Evolutionary conservation across 352 stramenopile genomes (phyloP).

Genomic region (Phytophthora colocasiae): DNA sequence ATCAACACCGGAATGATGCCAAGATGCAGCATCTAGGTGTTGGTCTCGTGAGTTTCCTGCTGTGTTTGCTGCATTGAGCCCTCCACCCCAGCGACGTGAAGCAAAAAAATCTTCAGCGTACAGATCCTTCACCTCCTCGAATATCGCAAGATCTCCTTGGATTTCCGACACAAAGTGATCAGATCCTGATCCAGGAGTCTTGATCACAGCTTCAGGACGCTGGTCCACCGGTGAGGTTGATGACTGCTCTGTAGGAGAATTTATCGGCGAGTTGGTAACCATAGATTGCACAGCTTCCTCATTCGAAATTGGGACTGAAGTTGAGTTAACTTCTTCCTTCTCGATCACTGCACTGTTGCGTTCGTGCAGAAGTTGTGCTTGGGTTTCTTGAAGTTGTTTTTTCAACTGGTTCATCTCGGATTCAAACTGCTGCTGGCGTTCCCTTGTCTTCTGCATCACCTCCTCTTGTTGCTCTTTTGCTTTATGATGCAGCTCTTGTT

Average conservation of each 20-base stretch:
- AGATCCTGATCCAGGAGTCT: too few relatives aligned
- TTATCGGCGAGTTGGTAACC: not conserved
- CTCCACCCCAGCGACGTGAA: constrained; percentile 29
- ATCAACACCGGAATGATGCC: constrained; percentile 3
- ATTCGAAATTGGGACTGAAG: constrained; percentile 25
- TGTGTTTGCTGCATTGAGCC: not conserved
- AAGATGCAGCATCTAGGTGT: constrained; percentile 8
- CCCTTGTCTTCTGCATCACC: constrained; percentile 39
- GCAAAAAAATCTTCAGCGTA: constrained; percentile 47
- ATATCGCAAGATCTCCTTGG: constrained; percentile 47
- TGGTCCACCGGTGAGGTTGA: constrained; percentile 3
- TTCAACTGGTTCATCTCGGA: constrained; percentile 45
- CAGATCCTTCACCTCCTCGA: constrained; percentile 51
- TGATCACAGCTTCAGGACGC: not conserved
- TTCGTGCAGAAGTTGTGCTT: constrained; percentile 61
- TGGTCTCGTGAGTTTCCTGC: not conserved
- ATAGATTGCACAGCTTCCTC: not conserved
- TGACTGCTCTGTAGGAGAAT: constrained; percentile 3
- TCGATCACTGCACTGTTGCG: constrained; percentile 49
- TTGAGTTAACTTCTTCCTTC: constrained; percentile 43
- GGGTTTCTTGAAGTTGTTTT: constrained; percentile 50
- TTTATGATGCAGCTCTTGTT: constrained; percentile 52
- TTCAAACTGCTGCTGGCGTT: constrained; percentile 35
- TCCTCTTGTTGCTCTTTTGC: constrained; percentile 62
- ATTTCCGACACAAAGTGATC: constrained; percentile 20